These are phyloP conservation scores for Trichophyton mentagrophytes DNA, from an alignment of 2,329 filamentous ascomycete species.

Conservation along the genomic window DNA sequence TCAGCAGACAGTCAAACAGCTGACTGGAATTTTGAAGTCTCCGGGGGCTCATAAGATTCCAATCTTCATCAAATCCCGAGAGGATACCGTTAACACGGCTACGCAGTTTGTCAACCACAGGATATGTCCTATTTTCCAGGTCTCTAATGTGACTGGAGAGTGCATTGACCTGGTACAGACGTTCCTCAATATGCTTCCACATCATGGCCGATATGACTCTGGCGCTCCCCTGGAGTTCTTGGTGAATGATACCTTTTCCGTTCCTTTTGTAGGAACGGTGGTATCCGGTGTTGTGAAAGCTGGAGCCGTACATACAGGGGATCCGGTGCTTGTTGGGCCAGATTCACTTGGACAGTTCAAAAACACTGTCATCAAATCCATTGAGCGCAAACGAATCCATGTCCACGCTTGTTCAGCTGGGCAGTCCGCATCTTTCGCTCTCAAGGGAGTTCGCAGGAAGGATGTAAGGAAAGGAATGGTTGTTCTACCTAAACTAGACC, in stretches of 20 bases:
- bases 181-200: conserved; percentile 89
- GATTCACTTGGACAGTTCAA: conserved; percentile 84
- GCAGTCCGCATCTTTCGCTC: conserved; percentile 81
- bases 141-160: conserved; percentile 93
- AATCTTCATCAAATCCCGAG: conserved; percentile 81
- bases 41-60: conserved; percentile 91
- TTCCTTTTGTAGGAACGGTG: conserved; percentile 91
- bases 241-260: conserved; percentile 94
- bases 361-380: conserved; percentile 74
- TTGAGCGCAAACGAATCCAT: conserved; percentile 83
- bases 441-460: conserved; percentile 76
- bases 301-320: conserved; percentile 79
- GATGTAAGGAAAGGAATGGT: conserved; percentile 98
- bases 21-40: conserved; percentile 86
- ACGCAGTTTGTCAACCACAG: conserved; percentile 90
- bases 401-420: conserved; percentile 82
- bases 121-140: conserved; percentile 94
- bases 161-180: conserved; percentile 80
- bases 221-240: conserved; percentile 87
- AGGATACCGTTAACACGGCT: conserved; percentile 88
- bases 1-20: conserved; percentile 80
- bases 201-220: conserved; percentile 82
- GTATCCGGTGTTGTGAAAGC: conserved; percentile 87
- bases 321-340: conserved; percentile 76
- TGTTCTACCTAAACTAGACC: conserved; percentile 70